A percentile compares a stretch with the other conserved stretches of the same genome.
phyloP scores from a whole-genome alignment of 345 rosid genomes.

The Pistacia atlantica region DNA sequence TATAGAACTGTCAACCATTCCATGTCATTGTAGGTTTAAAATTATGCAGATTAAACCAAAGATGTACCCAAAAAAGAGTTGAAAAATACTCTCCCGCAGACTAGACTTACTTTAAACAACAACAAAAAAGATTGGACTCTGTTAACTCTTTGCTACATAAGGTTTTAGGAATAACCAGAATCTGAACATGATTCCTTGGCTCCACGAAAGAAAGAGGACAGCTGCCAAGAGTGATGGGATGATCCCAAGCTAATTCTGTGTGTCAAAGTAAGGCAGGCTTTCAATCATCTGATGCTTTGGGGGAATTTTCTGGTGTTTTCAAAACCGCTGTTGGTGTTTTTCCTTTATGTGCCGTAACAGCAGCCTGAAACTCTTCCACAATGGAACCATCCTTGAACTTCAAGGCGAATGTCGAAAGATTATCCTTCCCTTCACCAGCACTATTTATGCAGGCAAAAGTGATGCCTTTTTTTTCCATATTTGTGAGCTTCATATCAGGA shows the following conservation, averaged over 20 bases:
- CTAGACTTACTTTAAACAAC: constrained; percentile 25
- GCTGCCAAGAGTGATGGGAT: background rate
- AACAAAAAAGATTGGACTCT: constrained; percentile 22
- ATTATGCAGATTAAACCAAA: constrained; percentile 20
- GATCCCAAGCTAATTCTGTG: background rate
- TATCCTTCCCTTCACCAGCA: constrained; percentile 57
- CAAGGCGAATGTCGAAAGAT: constrained; percentile 77
- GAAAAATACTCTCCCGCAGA: constrained; percentile 26
- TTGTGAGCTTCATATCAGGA: constrained; percentile 89
- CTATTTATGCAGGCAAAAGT: constrained; percentile 89
- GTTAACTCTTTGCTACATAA: constrained; percentile 36
- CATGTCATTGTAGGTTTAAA: constrained; percentile 21
- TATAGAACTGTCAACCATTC: constrained; percentile 24
- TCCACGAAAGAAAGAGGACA: constrained; percentile 5
- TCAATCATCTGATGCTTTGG: constrained; percentile 53
- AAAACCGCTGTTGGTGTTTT: constrained; percentile 35
- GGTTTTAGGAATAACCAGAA: constrained; percentile 14
- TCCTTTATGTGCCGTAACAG: constrained; percentile 56
- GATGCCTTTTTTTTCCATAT: constrained; percentile 94
- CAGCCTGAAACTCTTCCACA: constrained; percentile 66
- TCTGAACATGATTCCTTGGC: constrained; percentile 12
- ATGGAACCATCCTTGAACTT: constrained; percentile 78
- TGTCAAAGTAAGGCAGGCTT: constrained; percentile 10
- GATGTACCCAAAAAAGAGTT: constrained; percentile 17
- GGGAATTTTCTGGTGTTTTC: constrained; percentile 92